Percentiles rank a stretch among this genome's conserved stretches.
Evolutionary conservation across 345 rosid genomes (phyloP).

Genomic region (Hibiscus trionum): DNA sequence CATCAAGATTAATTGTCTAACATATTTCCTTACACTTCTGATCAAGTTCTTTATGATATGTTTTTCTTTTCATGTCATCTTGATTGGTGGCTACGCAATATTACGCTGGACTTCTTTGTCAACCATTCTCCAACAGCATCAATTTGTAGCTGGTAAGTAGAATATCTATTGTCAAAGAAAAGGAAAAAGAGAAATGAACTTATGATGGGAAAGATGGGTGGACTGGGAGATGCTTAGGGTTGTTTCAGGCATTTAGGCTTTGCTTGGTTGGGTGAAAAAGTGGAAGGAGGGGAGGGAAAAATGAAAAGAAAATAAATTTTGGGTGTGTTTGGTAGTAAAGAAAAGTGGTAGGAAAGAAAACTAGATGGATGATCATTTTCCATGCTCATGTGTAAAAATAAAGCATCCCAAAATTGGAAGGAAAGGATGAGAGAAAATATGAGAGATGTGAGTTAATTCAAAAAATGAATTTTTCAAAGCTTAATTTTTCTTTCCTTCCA

Average conservation of each 20-base stretch:
- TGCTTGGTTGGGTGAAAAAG: too few relatives aligned
- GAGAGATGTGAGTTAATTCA: too few relatives aligned
- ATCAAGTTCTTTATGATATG: slow-evolving; percentile 19
- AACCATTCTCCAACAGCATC: slow-evolving; percentile 55
- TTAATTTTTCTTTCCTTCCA: too few relatives aligned
- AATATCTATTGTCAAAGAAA: slow-evolving; percentile 4
- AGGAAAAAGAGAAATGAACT: neutral
- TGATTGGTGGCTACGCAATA: slow-evolving; percentile 22
- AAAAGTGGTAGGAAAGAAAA: too few relatives aligned
- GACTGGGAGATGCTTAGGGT: neutral
- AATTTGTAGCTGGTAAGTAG: slow-evolving; percentile 87
- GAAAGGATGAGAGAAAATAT: too few relatives aligned
- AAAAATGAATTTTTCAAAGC: too few relatives aligned
- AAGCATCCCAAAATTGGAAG: too few relatives aligned
- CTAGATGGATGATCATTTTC: too few relatives aligned
- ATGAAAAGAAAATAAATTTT: too few relatives aligned
- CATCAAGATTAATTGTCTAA: neutral
- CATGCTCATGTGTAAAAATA: too few relatives aligned
- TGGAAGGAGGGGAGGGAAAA: too few relatives aligned
- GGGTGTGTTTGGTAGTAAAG: too few relatives aligned
- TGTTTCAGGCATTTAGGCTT: neutral
- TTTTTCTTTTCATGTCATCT: slow-evolving; percentile 28
- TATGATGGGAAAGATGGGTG: neutral
- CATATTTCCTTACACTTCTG: neutral
- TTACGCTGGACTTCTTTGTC: slow-evolving; percentile 15